Evolutionary conservation across 192 early-diverging fungal genomes (phyloP).

Genomic region (Chytriomyces hyalinus): DNA sequence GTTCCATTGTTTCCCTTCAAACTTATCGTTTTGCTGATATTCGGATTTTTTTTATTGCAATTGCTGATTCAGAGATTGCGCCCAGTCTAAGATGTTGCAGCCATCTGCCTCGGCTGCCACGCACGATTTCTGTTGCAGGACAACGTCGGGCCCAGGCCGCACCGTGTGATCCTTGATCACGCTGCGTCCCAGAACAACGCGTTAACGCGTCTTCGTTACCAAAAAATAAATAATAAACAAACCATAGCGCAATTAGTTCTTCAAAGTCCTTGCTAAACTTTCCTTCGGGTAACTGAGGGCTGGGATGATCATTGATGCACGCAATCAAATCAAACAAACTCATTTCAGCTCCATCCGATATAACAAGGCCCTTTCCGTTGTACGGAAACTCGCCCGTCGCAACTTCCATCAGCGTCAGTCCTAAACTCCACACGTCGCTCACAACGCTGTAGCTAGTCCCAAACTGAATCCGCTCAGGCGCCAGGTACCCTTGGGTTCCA

Average conservation of each 20-base stretch:
- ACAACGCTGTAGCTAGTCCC: conserved; percentile 77
- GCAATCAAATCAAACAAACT: conserved; percentile 84
- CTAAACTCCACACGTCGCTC: conserved; percentile 93
- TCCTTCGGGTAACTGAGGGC: conserved; percentile 72
- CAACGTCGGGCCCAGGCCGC: conserved; percentile 21
- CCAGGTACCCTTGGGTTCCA: conserved; percentile 73
- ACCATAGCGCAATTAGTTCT: conserved; percentile 78
- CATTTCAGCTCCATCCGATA: conserved; percentile 57
- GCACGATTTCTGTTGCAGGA: conserved; percentile 23
- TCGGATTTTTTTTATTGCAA: neutral
- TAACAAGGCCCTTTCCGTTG: conserved; percentile 77
- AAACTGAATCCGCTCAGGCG: conserved; percentile 93
- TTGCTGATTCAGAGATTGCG: neutral
- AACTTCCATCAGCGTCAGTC: conserved; percentile 88
- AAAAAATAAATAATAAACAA: conserved; percentile 24
- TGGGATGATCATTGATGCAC: conserved; percentile 89
- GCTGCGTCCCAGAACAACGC: conserved; percentile 21
- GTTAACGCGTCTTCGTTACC: neutral
- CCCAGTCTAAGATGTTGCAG: conserved; percentile 22
- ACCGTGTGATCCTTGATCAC: conserved; percentile 47
- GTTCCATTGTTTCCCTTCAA: no score
- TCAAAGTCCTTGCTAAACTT: conserved; percentile 71
- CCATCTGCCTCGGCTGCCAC: conserved; percentile 28
- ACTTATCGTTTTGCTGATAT: no score
- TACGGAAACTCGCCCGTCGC: conserved; percentile 93